Percentiles rank a stretch among this genome's conserved stretches.
phyloP scores from a whole-genome alignment of 345 rosid species.

The Carallia brachiata region DNA sequence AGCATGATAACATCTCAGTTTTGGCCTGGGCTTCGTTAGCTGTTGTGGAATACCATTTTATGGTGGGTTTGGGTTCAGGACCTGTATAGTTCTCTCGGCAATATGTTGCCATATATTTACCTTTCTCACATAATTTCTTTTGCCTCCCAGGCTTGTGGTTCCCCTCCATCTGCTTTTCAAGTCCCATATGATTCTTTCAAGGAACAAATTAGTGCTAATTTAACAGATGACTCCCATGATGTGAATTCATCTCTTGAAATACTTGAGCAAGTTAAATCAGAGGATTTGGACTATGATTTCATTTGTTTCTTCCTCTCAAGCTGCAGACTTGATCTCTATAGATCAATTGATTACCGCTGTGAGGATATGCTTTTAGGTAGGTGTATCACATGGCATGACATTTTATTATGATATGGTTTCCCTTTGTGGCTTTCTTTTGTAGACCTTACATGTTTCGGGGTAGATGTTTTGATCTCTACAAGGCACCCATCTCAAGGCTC shows the following conservation, averaged over 20 bases:
- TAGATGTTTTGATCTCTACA: background rate
- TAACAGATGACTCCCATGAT: constrained; percentile 25
- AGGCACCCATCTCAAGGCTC: background rate
- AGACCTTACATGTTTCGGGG: background rate
- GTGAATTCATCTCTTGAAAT: constrained; percentile 33
- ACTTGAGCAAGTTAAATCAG: constrained; percentile 35
- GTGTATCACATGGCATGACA: background rate
- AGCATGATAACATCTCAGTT: background rate
- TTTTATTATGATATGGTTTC: background rate
- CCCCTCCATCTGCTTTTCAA: constrained; percentile 80
- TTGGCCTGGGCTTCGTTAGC: background rate
- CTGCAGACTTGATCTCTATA: constrained; percentile 76
- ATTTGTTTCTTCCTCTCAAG: constrained; percentile 82
- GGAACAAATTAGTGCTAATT: constrained; percentile 39
- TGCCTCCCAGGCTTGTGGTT: constrained; percentile 74
- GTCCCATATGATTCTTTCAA: constrained; percentile 77
- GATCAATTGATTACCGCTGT: constrained; percentile 79
- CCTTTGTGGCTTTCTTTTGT: background rate
- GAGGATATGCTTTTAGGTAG: constrained; percentile 89
- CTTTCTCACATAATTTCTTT: constrained; percentile 15
- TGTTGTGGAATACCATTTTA: background rate
- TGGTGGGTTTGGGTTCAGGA: background rate
- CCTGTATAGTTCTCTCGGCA: background rate
- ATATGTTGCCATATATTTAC: too few species aligned
- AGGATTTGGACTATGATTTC: constrained; percentile 80